Evolutionary conservation across 768 basidiomycete genomes (phyloP), one percentile per base, ranked within the genome.

Genomic region (Pleurotus salmoneostramineus): DNA sequence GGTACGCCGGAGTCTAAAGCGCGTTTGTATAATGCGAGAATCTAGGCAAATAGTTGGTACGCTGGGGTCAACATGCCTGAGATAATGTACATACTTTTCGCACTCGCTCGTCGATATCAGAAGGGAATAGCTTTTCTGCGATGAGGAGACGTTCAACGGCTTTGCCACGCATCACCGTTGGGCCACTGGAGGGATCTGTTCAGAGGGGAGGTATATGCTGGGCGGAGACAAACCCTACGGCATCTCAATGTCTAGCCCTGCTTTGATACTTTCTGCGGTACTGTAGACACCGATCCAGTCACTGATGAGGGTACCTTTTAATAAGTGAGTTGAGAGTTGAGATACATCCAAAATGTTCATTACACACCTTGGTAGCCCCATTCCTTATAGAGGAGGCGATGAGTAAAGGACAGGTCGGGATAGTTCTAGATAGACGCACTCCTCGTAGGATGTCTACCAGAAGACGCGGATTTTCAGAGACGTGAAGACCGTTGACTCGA

Each of bases 241-340:
- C 83, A 84, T 85, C 64, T 88, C 86, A 17, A 87, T 70, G 62
- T 87, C 83, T 12, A 87, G 66, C 0, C 85, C 85, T 7, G 86
- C 85, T 58, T 83, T 82, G 64, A 88, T 80, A 57, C 77, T 74
- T 56, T 74, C 75, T 0, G 72, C 64, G 6, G 77, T 79, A 57
- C 75, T 77, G 62, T 82, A 83, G 3, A 74, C 70, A 6, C 81
- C 81, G 48, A 67, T 78, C 85, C 77, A 79, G 63, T 87, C 85
- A 56, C 82, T 83, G 78, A 86, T 86, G 44, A 85, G 69, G 64
- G 83, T 62, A 0, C 82, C 74, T 75, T 57, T 12, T 37, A 32
- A 27, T 21, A 11, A 31, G 46, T 12, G 36, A 31, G 11, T 31
- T 17, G 17, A 7, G 21, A n/a, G 45, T 36, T 37, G n/a, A 27